phyloP scores from a whole-genome alignment of 1,284 basidiomycete genomes.

The Sphaerobolus stellatus region DNA sequence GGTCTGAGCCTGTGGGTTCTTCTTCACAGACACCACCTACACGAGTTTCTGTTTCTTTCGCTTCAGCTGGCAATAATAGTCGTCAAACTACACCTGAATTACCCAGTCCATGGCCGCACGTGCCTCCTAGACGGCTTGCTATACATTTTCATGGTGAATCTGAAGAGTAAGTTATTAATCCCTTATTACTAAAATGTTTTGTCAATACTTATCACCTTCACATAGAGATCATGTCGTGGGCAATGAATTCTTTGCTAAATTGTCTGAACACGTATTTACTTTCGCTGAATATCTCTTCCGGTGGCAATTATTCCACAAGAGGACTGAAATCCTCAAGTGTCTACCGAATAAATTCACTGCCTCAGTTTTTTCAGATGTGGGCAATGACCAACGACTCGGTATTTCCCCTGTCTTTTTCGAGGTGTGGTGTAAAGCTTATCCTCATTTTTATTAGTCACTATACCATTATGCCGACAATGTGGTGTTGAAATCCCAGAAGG shows the following conservation, averaged over 20 bases:
- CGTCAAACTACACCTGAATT: neutral
- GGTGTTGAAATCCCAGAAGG: slow-evolving; percentile 33
- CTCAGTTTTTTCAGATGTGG: slow-evolving; percentile 34
- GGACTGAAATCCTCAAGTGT: slow-evolving; percentile 66
- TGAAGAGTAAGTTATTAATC: neutral
- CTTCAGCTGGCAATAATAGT: slow-evolving; percentile 1
- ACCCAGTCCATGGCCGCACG: neutral
- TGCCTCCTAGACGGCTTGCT: neutral
- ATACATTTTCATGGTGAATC: neutral
- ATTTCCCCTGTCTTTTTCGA: neutral
- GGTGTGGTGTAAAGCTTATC: neutral
- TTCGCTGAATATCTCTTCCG: slow-evolving; percentile 76
- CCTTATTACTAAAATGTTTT: too few relatives aligned
- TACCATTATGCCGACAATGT: slow-evolving; percentile 36
- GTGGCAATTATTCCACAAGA: slow-evolving; percentile 66
- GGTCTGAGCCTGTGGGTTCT: slow-evolving; percentile 1
- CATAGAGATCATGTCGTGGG: too few relatives aligned
- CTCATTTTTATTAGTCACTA: slow-evolving; percentile 23
- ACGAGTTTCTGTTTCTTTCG: neutral
- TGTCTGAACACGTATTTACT: slow-evolving; percentile 58
- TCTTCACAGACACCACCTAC: neutral
- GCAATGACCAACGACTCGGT: neutral
- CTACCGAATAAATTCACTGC: slow-evolving; percentile 32
- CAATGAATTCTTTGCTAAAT: too few relatives aligned
- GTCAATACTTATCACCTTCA: neutral